Evolutionary conservation across 108 stramenopile species (phyloP).

Genomic region (Pseudonitzschia pungens): DNA sequence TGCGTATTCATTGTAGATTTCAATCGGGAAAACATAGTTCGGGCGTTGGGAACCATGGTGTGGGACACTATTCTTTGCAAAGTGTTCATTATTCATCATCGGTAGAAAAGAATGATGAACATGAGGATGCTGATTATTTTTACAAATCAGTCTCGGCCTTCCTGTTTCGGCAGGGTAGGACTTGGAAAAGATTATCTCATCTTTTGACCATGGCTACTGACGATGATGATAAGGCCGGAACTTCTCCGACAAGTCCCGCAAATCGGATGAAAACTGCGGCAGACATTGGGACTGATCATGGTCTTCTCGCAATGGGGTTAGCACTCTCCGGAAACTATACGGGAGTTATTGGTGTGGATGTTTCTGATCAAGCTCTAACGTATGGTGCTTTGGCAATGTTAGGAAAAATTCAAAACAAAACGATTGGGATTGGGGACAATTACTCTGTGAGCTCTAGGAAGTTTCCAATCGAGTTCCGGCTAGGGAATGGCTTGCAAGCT

Average conservation of each 20-base stretch:
- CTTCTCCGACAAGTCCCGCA: background rate
- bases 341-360: conserved; percentile 68
- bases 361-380: conserved; percentile 56
- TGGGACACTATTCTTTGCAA: background rate
- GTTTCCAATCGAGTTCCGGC: conserved; percentile 63
- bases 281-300: conserved; percentile 85
- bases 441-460: background rate
- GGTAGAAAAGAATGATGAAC: too few relatives aligned
- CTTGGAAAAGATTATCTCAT: conserved; percentile 26
- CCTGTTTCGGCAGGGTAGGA: conserved; percentile 16
- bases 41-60: background rate
- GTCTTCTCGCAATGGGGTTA: conserved; percentile 63
- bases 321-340: conserved; percentile 58
- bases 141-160: conserved; percentile 3
- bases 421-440: background rate
- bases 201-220: conserved; percentile 15
- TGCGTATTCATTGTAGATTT: background rate
- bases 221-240: background rate
- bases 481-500: conserved; percentile 61
- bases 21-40: background rate
- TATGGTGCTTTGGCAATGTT: conserved; percentile 45
- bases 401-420: conserved; percentile 5
- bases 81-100: background rate
- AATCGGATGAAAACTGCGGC: conserved; percentile 39
- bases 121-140: background rate